phyloP scores from a whole-genome alignment of 169 alveolate species.

The Plasmodium fragile region DNA sequence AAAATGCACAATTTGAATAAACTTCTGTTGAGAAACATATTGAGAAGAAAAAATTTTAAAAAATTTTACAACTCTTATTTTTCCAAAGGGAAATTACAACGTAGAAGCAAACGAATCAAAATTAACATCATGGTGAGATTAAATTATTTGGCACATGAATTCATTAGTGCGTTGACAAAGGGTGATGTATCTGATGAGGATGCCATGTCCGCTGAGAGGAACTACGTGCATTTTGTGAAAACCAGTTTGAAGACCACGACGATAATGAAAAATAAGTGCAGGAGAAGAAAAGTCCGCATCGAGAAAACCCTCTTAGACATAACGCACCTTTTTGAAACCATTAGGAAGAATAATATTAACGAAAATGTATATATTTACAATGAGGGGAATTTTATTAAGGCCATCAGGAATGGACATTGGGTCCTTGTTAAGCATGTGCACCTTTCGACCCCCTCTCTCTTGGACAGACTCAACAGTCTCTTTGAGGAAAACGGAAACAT shows the following conservation, averaged over 20 bases:
- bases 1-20: conserved; percentile 52
- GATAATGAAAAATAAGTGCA: not conserved
- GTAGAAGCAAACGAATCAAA: not conserved
- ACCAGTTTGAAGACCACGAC: not conserved
- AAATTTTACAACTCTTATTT: conserved; percentile 22
- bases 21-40: conserved; percentile 16
- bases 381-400: conserved; percentile 91
- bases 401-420: conserved; percentile 95
- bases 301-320: not conserved
- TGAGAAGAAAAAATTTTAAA: conserved; percentile 6
- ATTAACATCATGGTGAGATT: conserved; percentile 15
- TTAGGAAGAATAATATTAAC: conserved; percentile 42
- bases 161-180: conserved; percentile 6
- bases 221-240: not conserved
- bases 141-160: not conserved
- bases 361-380: conserved; percentile 81
- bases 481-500: conserved; percentile 91
- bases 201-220: not conserved
- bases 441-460: conserved; percentile 92
- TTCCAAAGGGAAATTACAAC: not conserved
- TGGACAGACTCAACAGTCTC: conserved; percentile 95
- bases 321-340: conserved; percentile 3
- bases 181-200: not conserved
- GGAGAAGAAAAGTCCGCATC: not conserved
- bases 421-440: conserved; percentile 92